These are phyloP conservation scores for Claviceps maximensis DNA, from an alignment of 2,329 filamentous ascomycete genomes.

Conservation along the genomic window DNA sequence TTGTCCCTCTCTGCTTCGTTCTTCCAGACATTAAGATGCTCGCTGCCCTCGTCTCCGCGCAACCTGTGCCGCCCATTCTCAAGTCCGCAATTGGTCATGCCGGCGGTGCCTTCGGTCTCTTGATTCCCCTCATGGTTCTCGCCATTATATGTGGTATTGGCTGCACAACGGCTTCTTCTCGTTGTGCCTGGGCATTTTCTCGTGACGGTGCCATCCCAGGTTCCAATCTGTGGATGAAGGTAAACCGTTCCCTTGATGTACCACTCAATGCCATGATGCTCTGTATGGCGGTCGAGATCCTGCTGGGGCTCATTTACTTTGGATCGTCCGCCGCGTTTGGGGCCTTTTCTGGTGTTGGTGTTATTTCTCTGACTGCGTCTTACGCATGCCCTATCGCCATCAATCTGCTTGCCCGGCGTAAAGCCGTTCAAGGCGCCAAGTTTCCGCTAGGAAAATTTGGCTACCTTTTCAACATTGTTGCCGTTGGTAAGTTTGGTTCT, in stretches of 20 bases:
- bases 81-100: slow-evolving; percentile 46
- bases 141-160: slow-evolving; percentile 54
- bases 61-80: slow-evolving; percentile 53
- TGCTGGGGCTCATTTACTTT: slow-evolving; percentile 56
- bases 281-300: slow-evolving; percentile 49
- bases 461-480: slow-evolving; percentile 46
- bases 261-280: slow-evolving; percentile 63
- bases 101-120: slow-evolving; percentile 48
- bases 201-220: slow-evolving; percentile 58
- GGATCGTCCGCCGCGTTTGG: slow-evolving; percentile 58
- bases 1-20: slow-evolving; percentile 57
- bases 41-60: slow-evolving; percentile 37
- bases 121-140: slow-evolving; percentile 52
- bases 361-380: slow-evolving; percentile 55
- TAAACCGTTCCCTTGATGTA: slow-evolving; percentile 49
- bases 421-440: slow-evolving; percentile 39
- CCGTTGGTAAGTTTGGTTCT: slow-evolving; percentile 38
- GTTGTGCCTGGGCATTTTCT: slow-evolving; percentile 56
- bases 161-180: slow-evolving; percentile 55
- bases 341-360: slow-evolving; percentile 56
- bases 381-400: slow-evolving; percentile 56
- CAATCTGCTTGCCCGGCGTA: slow-evolving; percentile 46
- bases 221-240: slow-evolving; percentile 43
- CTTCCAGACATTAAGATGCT: slow-evolving; percentile 48
- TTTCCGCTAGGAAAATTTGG: slow-evolving; percentile 53